Evolutionary conservation across 2,329 filamentous ascomycete genomes (phyloP).

Genomic region (Hymenoscyphus linearis): DNA sequence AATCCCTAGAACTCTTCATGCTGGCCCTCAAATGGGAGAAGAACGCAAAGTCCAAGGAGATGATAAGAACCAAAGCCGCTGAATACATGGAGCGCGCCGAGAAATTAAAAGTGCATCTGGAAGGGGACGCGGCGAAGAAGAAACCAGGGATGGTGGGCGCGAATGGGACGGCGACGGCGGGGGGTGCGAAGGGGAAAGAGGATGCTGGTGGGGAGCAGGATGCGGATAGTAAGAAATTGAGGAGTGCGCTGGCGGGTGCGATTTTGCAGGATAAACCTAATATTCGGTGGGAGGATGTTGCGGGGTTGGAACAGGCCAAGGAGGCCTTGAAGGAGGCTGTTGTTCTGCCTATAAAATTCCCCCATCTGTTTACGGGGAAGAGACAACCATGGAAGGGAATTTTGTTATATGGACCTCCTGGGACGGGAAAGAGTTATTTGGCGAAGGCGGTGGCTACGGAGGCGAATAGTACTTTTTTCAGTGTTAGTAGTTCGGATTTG

Average conservation of each 20-base stretch:
- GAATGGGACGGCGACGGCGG: slow-evolving; percentile 61
- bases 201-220: slow-evolving; percentile 65
- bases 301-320: slow-evolving; percentile 88
- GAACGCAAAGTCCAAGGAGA: slow-evolving; percentile 93
- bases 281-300: slow-evolving; percentile 96
- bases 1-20: slow-evolving; percentile 96
- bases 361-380: slow-evolving; percentile 92
- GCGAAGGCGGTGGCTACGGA: slow-evolving; percentile 97
- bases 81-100: slow-evolving; percentile 99
- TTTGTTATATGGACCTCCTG: slow-evolving; percentile 88
- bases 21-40: slow-evolving; percentile 99
- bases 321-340: slow-evolving; percentile 97
- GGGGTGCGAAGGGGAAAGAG: slow-evolving; percentile 54
- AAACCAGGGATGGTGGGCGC: slow-evolving; percentile 67
- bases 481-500: slow-evolving; percentile 91
- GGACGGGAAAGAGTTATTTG: slow-evolving; percentile 95
- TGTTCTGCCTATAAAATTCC: slow-evolving; percentile 96
- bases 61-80: slow-evolving; percentile 89
- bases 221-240: slow-evolving; percentile 90
- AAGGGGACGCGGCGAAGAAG: slow-evolving; percentile 65
- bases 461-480: slow-evolving; percentile 98
- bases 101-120: slow-evolving; percentile 90
- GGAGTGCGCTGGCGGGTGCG: slow-evolving; percentile 83
- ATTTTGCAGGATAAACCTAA: slow-evolving; percentile 95
- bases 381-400: slow-evolving; percentile 98